phyloP scores from a whole-genome alignment of 352 stramenopile genomes.

The Phytophthora nicotianae region DNA sequence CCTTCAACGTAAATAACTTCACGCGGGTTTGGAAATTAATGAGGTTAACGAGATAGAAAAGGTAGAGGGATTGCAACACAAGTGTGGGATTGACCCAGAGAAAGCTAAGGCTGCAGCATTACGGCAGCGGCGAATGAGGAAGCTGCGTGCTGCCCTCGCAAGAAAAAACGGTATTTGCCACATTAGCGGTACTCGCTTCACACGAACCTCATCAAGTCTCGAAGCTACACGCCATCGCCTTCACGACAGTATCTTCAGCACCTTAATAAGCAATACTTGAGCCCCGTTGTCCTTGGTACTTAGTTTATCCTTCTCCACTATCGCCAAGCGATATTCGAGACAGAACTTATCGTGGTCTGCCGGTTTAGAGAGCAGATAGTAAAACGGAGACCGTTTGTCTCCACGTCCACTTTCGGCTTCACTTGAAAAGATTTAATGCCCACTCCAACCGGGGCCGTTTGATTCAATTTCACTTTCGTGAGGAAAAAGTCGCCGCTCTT shows the following conservation, averaged over 20 bases:
- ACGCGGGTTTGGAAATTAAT: background rate
- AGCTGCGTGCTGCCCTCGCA: too few species aligned
- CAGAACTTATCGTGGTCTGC: slow-evolving; percentile 34
- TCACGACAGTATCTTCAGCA: slow-evolving; percentile 32
- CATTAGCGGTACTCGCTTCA: too few species aligned
- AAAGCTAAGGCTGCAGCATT: slow-evolving; percentile 12
- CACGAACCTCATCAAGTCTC: too few species aligned
- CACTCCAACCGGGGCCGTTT: slow-evolving; percentile 22
- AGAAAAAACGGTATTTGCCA: too few species aligned
- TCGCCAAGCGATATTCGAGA: slow-evolving; percentile 36
- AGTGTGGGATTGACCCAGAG: background rate
- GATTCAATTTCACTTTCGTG: slow-evolving; percentile 22
- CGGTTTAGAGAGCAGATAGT: slow-evolving; percentile 31
- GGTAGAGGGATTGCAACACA: background rate
- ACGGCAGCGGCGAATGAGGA: slow-evolving; percentile 23
- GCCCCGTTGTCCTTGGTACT: slow-evolving; percentile 27
- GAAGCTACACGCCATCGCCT: too few species aligned
- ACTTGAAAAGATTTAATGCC: slow-evolving; percentile 25
- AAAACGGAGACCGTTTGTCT: slow-evolving; percentile 28
- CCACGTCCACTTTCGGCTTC: slow-evolving; percentile 29
- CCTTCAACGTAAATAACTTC: slow-evolving; percentile 16
- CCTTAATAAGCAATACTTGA: slow-evolving; percentile 37
- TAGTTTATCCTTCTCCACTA: slow-evolving; percentile 22
- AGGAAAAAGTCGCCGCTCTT: slow-evolving; percentile 31
- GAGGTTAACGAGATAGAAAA: slow-evolving; percentile 1